A percentile compares a stretch with the other conserved stretches of the same genome.
phyloP scores from a whole-genome alignment of 2,329 filamentous ascomycete genomes.

The Cordyceps tenuipes region DNA sequence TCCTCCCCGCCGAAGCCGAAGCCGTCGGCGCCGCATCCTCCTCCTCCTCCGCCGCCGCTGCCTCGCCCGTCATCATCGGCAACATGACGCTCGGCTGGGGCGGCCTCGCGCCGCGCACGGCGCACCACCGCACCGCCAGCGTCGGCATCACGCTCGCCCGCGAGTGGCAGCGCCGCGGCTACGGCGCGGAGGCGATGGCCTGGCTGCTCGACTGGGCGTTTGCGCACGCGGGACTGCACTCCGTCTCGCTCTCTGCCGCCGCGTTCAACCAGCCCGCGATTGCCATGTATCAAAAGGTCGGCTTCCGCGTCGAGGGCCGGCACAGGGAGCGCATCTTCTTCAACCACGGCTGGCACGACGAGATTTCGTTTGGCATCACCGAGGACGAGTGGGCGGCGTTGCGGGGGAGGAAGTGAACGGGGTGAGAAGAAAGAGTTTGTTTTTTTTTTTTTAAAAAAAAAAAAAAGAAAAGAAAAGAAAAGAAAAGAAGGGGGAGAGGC shows the following conservation, averaged over 20 bases:
- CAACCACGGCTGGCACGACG: constrained; percentile 33
- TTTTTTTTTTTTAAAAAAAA: too few relatives aligned
- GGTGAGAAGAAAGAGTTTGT: too few relatives aligned
- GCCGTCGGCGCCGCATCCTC: background rate
- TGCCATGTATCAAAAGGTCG: constrained; percentile 34
- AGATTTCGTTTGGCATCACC: constrained; percentile 28
- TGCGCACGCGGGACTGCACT: constrained; percentile 32
- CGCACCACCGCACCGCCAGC: constrained; percentile 16
- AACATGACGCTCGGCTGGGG: constrained; percentile 17
- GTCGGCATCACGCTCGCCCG: constrained; percentile 30
- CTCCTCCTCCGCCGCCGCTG: too few relatives aligned
- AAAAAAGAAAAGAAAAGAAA: background rate
- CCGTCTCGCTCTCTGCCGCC: constrained; percentile 31
- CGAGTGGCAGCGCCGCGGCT: constrained; percentile 30
- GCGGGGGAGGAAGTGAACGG: background rate
- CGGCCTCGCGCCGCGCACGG: constrained; percentile 8
- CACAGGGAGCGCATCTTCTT: constrained; percentile 22
- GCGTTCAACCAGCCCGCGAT: constrained; percentile 34
- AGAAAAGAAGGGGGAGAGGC: background rate
- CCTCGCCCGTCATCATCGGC: constrained; percentile 16
- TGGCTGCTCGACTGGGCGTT: constrained; percentile 42
- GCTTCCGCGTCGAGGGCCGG: constrained; percentile 35
- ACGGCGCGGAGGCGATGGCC: constrained; percentile 36
- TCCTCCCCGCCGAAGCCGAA: constrained; percentile 8
- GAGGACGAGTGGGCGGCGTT: constrained; percentile 27